Base-by-base conservation (phyloP, 169 alveolate species). In the Ichthyophthirius multifiliis region DNA sequence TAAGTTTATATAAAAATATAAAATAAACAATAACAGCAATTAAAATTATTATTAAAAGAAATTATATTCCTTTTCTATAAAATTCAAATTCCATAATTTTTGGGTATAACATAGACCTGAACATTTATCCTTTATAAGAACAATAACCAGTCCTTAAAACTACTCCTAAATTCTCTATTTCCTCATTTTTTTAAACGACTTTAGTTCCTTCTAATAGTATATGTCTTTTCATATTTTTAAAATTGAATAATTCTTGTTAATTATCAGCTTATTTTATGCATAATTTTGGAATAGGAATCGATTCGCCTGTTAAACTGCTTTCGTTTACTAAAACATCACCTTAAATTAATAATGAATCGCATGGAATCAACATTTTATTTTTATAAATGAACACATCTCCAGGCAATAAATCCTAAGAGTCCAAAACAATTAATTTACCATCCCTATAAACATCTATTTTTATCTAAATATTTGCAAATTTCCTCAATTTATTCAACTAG, bases 321-420 rank as follows among this genome's bases (percentile, higher is more conserved):
- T 83, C 92, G 77, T 84, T 86, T 32, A 84, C 83, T 23, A 86
- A 16, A 27, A 87, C 77, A 44, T 86, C 92, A 13, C 92, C 92
- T 64, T 75, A 75, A 18, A 90, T 30, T 4, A 90, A 55, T 4
- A 90, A 76, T 6, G 89, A 86, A 82, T 90, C 94, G 71, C 94
- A 90, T 12, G 94, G 94, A 13, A 84, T 62, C 32, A 75, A 71
- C 44, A 79, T 80, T 35, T 77, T 71, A 27, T 82, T 45, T 65
- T 82, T 45, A 41, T 82, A 74, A 46, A 63, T 76, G 30, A 87
- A 82, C 9, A 87, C 31, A 77, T 87, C 92, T 16, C 92, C 92
- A 13, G 89, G 92, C 0, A 86, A 75, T 39, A 85, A 65, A 16
- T 78, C 73, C 20, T 64, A 2, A 39, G 75, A 64, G 16, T 65